phyloP scores from a whole-genome alignment of 2,329 filamentous ascomycete species.

The Chaetomiaceae sp. region DNA sequence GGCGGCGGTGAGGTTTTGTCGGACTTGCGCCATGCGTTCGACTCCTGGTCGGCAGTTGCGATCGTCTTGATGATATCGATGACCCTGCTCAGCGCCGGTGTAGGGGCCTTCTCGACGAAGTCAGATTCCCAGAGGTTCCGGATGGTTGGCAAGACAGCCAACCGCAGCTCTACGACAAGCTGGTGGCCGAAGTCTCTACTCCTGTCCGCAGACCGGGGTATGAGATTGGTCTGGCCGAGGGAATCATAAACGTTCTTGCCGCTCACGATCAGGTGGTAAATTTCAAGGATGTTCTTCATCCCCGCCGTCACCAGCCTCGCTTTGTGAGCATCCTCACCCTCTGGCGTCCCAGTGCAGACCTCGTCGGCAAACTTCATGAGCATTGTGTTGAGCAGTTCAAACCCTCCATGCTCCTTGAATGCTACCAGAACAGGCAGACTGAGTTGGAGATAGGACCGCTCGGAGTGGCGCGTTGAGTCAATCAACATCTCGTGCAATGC shows the following conservation, averaged over 20 bases:
- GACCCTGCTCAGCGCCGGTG: conserved; percentile 68
- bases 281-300: conserved; percentile 76
- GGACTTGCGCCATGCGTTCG: conserved; percentile 53
- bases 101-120: conserved; percentile 74
- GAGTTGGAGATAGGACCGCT: conserved; percentile 45
- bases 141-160: conserved; percentile 70
- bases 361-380: conserved; percentile 61
- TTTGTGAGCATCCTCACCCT: conserved; percentile 40
- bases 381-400: conserved; percentile 67
- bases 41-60: conserved; percentile 70
- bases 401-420: conserved; percentile 75
- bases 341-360: conserved; percentile 35
- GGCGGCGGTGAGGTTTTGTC: conserved; percentile 43
- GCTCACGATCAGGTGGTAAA: conserved; percentile 71
- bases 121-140: conserved; percentile 78
- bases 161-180: conserved; percentile 79
- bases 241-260: conserved; percentile 78
- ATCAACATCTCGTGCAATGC: conserved; percentile 73
- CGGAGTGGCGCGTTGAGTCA: conserved; percentile 51
- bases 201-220: conserved; percentile 35
- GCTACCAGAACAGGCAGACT: conserved; percentile 75
- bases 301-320: conserved; percentile 48
- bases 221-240: conserved; percentile 46
- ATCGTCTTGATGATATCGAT: conserved; percentile 79
- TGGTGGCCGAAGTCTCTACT: conserved; percentile 47